Conservation (phyloP, 805 yeast genomes). For the Nakazawaea laoshanensis region DNA sequence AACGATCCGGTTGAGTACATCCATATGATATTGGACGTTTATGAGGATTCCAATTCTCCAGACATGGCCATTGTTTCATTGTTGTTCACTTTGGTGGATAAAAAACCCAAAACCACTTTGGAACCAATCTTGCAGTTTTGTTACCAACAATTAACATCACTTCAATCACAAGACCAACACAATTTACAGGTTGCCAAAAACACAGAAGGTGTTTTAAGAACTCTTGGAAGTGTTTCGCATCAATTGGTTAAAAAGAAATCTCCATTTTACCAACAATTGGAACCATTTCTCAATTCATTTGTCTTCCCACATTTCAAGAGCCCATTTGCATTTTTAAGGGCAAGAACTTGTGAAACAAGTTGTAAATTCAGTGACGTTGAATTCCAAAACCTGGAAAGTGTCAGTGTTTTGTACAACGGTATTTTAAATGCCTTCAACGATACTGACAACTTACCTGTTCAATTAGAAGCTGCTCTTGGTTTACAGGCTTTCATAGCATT, state of each 20-base stretch:
- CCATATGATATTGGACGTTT: constrained; percentile 59
- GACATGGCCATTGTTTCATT: constrained; percentile 76
- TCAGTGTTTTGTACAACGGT: constrained; percentile 35
- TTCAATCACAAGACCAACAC: constrained; percentile 26
- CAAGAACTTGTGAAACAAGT: constrained; percentile 62
- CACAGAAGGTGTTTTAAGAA: constrained; percentile 72
- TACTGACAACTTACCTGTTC: constrained; percentile 57
- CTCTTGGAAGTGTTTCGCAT: constrained; percentile 66
- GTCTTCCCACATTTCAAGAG: constrained; percentile 69
- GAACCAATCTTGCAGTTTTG: constrained; percentile 56
- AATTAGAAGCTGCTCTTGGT: constrained; percentile 78
- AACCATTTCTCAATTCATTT: constrained; percentile 49
- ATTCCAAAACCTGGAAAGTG: constrained; percentile 30
- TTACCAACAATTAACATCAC: constrained; percentile 36
- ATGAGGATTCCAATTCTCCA: constrained; percentile 56
- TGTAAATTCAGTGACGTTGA: constrained; percentile 57
- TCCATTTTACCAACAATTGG: constrained; percentile 57
- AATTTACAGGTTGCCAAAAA: constrained; percentile 46
- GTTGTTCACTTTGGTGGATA: constrained; percentile 61
- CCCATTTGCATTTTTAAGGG: constrained; percentile 57
- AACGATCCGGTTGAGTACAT: constrained; percentile 90
- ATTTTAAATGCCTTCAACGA: constrained; percentile 39
- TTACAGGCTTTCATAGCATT: constrained; percentile 68
- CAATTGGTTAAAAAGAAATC: constrained; percentile 46
- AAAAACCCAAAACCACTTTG: constrained; percentile 52